Percentiles rank a stretch among this genome's conserved stretches.
phyloP scores from a whole-genome alignment of 2,329 filamentous ascomycete species.

The Talaromyces sp. region DNA sequence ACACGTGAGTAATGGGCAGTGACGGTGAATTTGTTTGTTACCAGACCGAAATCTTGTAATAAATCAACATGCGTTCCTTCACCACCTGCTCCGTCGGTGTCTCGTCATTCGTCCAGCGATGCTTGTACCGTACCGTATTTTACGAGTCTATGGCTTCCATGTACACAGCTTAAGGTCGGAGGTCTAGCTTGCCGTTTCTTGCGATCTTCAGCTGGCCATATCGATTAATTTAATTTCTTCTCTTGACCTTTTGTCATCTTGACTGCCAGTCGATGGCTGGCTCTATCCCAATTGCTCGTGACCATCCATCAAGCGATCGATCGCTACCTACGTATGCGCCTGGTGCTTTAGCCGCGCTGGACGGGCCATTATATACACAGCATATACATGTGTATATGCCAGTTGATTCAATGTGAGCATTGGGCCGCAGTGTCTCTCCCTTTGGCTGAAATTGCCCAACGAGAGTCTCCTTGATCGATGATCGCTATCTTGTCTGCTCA shows the following conservation, averaged over 20 bases:
- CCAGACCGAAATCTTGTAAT: not conserved
- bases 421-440: not conserved
- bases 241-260: not conserved
- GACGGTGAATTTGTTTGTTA: not conserved
- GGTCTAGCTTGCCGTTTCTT: not conserved
- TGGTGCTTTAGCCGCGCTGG: not conserved
- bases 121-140: not conserved
- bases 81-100: slow-evolving; percentile 17
- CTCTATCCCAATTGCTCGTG: not conserved
- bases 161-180: not conserved
- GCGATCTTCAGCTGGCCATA: not conserved
- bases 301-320: not conserved
- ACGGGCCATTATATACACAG: not conserved
- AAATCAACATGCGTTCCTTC: slow-evolving; percentile 18
- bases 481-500: not conserved
- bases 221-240: not conserved
- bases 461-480: not conserved
- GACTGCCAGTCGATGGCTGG: not conserved
- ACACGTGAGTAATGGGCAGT: not conserved
- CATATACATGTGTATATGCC: too few relatives aligned
- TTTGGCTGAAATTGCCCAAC: slow-evolving; percentile 1
- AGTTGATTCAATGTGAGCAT: not conserved
- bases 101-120: slow-evolving; percentile 17
- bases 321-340: not conserved
- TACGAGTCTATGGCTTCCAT: not conserved